A percentile compares a stretch with the other conserved stretches of the same genome.
Conservation (phyloP, 2,329 filamentous ascomycete genomes). For the Fusarium algeriense region DNA sequence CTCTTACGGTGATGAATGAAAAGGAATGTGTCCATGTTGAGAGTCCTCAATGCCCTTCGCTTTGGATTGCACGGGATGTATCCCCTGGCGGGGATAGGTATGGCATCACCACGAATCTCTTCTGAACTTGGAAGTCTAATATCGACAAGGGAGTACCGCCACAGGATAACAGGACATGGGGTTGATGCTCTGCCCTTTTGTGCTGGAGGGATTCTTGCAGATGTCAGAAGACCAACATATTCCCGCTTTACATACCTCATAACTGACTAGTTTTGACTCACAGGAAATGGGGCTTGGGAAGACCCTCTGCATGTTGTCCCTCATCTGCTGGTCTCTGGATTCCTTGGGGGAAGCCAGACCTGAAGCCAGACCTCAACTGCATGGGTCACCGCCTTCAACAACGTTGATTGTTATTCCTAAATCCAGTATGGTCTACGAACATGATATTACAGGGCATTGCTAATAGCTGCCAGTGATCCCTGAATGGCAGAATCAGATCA, state of each 20-base stretch:
- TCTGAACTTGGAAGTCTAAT: background rate
- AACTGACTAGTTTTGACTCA: background rate
- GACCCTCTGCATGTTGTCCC: slow-evolving; percentile 47
- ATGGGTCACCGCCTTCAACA: slow-evolving; percentile 43
- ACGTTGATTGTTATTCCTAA: slow-evolving; percentile 21
- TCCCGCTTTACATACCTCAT: background rate
- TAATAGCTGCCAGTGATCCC: slow-evolving; percentile 48
- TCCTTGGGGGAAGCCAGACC: slow-evolving; percentile 9
- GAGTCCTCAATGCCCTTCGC: background rate
- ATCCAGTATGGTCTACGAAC: background rate
- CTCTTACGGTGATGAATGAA: background rate
- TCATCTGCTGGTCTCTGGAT: slow-evolving; percentile 47
- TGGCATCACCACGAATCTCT: fast-evolving
- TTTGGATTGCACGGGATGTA: background rate
- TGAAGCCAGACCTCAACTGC: background rate
- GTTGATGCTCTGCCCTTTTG: fast-evolving
- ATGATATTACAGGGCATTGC: fast-evolving
- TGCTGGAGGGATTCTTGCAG: background rate
- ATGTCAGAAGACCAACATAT: background rate
- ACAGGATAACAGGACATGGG: background rate
- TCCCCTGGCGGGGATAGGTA: background rate
- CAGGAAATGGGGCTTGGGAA: slow-evolving; percentile 55
- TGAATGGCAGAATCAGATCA: slow-evolving; percentile 40
- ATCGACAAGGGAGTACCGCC: background rate
- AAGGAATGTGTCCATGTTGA: background rate